Conservation (phyloP, 495 filamentous ascomycete genomes). For the Aspergillus heteromorphus region DNA sequence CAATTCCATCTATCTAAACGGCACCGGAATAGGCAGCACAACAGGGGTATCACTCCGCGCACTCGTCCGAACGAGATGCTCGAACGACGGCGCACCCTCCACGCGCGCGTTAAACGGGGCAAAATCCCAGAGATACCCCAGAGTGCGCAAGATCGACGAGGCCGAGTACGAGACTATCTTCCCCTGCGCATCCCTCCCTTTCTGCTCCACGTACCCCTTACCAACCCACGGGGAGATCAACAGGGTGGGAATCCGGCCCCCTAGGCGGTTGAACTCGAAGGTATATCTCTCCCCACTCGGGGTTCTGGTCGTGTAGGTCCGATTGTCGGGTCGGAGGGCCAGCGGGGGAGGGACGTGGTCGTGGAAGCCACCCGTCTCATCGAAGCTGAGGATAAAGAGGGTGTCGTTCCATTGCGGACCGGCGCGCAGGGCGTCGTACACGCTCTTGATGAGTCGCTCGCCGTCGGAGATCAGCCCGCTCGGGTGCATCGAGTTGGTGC, state of each 20-base stretch:
- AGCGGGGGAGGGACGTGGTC: conserved; percentile 47
- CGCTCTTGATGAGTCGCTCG: conserved; percentile 43
- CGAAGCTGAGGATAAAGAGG: conserved; percentile 46
- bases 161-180: conserved; percentile 33
- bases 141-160: conserved; percentile 33
- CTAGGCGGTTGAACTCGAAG: conserved; percentile 43
- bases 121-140: conserved; percentile 44
- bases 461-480: conserved; percentile 40
- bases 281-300: conserved; percentile 38
- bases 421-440: conserved; percentile 45
- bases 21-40: conserved; percentile 13
- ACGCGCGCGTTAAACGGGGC: conserved; percentile 39
- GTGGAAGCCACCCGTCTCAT: conserved; percentile 46
- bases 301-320: conserved; percentile 40
- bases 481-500: conserved; percentile 46
- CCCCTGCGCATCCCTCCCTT: conserved; percentile 31
- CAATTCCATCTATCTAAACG: no score
- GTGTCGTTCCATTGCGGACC: conserved; percentile 43
- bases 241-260: conserved; percentile 44
- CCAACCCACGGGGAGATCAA: conserved; percentile 45
- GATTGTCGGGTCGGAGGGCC: conserved; percentile 31
- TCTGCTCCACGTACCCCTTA: conserved; percentile 43
- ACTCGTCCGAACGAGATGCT: conserved; percentile 29
- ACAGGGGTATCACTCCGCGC: conserved; percentile 20
- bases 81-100: conserved; percentile 33